Evolutionary conservation across 352 stramenopile species (phyloP), one percentile per base, ranked within the genome.

Genomic region (Pythium pyrilobum): DNA sequence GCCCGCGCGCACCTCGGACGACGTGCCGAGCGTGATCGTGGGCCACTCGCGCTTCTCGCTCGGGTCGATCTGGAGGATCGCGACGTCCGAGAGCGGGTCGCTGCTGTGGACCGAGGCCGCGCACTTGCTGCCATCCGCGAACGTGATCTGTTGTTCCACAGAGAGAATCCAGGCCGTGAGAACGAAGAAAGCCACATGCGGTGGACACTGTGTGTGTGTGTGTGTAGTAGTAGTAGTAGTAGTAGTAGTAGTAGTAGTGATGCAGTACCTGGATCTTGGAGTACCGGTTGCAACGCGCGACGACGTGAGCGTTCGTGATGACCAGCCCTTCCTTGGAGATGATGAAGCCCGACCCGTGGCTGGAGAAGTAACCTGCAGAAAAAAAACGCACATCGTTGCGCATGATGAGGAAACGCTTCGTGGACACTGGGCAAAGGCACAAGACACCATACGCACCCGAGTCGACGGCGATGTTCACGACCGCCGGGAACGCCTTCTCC

Each of bases 291-390:
- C 76, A 87, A 29, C 75, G 71, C 23, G 81, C 81, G 20, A 97
- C 76, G 5, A 98, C 92, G 52, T 98, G 92, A 2, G 89, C 89
- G 50, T 98, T 98, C 25, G 92, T 98, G 36, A 97, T 85, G 21
- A 98, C 81, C 20, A 96, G 64, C 5, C 91, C 92, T 39, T 93
- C 78, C 10, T 64, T 60, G 8, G 75, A 73, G 18, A 98, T 93
- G 52, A 98, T 89, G 43, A 98, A 98, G n/a, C 92, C 92, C 28
- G 82, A 96, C 4, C 91, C 91, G 59, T 91, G 90, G 52, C 75
- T 90, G n/a, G 66, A 73, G 34, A 80, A 61, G 36, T 87, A 87
- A 9, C 79, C 77, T 86, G 23, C 11, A n/a, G 16, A 7, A 13
- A 50, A 9, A 6, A 29, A 23, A 21, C n/a, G 7, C n/a, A 24